Percentiles rank a stretch among this genome's conserved stretches.
These are phyloP conservation scores for Chaetomium tenue DNA, from an alignment of 495 filamentous ascomycete genomes.

Conservation along the genomic window DNA sequence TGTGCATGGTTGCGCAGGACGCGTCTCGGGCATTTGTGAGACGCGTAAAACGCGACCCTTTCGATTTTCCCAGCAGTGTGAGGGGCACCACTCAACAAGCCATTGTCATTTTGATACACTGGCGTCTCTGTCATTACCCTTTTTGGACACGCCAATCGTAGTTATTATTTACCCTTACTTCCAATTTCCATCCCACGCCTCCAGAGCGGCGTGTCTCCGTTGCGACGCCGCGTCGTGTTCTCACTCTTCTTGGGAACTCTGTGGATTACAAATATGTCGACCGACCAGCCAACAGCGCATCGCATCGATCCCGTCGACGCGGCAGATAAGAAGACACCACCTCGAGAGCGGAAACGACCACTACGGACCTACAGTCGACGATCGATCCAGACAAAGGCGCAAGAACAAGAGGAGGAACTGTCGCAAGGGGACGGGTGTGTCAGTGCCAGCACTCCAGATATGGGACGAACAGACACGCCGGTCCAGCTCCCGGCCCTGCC, in stretches of 20 bases:
- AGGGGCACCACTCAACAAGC: not conserved
- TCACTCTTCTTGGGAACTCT: not conserved
- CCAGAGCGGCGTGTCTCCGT: not conserved
- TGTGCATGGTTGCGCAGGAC: constrained; percentile 18
- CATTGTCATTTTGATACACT: not conserved
- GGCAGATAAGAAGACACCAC: not conserved
- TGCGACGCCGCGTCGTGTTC: not conserved
- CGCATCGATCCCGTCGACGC: not conserved
- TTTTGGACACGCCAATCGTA: not conserved
- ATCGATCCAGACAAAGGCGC: constrained; percentile 26
- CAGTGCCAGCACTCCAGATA: not conserved
- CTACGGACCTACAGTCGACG: constrained; percentile 49
- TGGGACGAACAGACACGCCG: not conserved
- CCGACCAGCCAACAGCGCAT: constrained; percentile 5
- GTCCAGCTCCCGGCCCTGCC: not conserved
- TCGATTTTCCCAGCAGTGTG: not conserved
- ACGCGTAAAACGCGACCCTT: constrained; percentile 11
- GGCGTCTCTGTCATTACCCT: not conserved
- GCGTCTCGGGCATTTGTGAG: not conserved
- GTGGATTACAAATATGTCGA: constrained; percentile 8
- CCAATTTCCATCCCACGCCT: not conserved
- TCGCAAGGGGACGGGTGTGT: constrained; percentile 9
- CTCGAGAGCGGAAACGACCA: constrained; percentile 34
- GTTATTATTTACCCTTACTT: not conserved
- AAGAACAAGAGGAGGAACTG: constrained; percentile 18